Base-by-base conservation (phyloP, 768 basidiomycete genomes). In the Pleurotus salmoneostramineus region DNA sequence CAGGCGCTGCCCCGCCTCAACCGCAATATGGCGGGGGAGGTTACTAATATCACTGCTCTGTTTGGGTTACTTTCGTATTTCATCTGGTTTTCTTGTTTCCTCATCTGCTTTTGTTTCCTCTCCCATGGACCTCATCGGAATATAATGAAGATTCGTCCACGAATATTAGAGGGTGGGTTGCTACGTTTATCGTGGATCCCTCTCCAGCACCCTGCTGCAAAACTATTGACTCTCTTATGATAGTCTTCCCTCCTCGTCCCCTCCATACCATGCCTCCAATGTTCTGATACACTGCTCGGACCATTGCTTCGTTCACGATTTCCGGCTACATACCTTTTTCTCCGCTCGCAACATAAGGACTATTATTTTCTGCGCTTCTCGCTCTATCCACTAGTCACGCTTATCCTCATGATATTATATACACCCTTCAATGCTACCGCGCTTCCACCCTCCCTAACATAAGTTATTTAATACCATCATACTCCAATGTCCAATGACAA, bases 1-100 rank as follows among this genome's bases (percentile, higher is more conserved):
- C 91, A 3, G 90, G 91, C 45, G 90, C 90, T 31, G 89, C 89
- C 32, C 74, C 87, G 55, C 86, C 87, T 33, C 80, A 83, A 58
- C 62, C 76, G 48, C 63, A 69, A 58, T 67, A 68, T 27, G 21
- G 21, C 58, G 52, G 52, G n/a, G 44, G 44, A 45, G 10, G 15
- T 17, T 14, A 45, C 44, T 45, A 45, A 17, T 45, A n/a, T 40
- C 37, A 10, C 4, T 17, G 11, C 15, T 45, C n/a, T 17, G 15
- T 45, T 7, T 17, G 27, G 52, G 52, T 10, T 44, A 17, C 52
- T 37, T 17, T 55, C 34, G 40, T 32, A 7, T 49, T 49, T 49
- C 10, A 6, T 31, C 7, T 49, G 48, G 48, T 32, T 15, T 27
- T 32, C 48, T 54, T 54, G 14, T 54, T 36, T 11, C 33, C 6